These are phyloP conservation scores for Pyrenula aspistea DNA, from an alignment of 495 filamentous ascomycete genomes.

Conservation along the genomic window DNA sequence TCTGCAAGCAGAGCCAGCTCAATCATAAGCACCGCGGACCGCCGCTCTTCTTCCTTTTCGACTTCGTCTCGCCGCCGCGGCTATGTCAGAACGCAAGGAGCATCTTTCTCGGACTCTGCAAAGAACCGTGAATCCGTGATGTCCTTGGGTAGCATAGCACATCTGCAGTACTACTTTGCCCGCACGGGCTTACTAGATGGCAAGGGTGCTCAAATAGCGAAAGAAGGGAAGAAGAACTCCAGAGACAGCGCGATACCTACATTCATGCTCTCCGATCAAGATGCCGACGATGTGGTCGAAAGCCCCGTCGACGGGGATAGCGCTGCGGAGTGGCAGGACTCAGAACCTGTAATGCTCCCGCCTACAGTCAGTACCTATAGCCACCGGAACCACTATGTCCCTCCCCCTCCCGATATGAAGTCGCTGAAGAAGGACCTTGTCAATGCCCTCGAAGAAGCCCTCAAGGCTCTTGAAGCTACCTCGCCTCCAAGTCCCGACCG, in stretches of 20 bases:
- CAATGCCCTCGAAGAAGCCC: constrained; percentile 52
- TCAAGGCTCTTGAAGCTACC: constrained; percentile 50
- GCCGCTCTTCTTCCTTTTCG: constrained; percentile 41
- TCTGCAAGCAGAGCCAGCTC: constrained; percentile 25
- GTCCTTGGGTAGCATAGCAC: constrained; percentile 90
- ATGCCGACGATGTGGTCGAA: background rate
- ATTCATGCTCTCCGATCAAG: constrained; percentile 4
- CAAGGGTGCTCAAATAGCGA: constrained; percentile 74
- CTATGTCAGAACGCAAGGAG: constrained; percentile 83
- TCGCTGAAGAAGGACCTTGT: constrained; percentile 66
- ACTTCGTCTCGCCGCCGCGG: constrained; percentile 55
- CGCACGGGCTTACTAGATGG: constrained; percentile 87
- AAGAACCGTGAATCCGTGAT: constrained; percentile 84
- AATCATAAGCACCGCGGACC: constrained; percentile 34
- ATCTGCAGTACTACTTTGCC: constrained; percentile 97
- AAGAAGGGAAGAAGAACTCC: constrained; percentile 47
- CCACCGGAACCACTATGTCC: constrained; percentile 69
- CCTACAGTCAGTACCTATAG: constrained; percentile 95
- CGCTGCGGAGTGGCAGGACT: constrained; percentile 44
- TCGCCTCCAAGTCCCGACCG: constrained; percentile 12
- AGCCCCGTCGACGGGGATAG: constrained; percentile 21
- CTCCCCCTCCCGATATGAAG: constrained; percentile 72
- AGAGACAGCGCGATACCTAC: constrained; percentile 14
- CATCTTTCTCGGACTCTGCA: constrained; percentile 82
- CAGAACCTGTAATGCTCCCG: constrained; percentile 68